These are phyloP conservation scores for Pneumocystis carinii DNA, from an alignment of 1,139 yeast genomes.

Conservation along the genomic window DNA sequence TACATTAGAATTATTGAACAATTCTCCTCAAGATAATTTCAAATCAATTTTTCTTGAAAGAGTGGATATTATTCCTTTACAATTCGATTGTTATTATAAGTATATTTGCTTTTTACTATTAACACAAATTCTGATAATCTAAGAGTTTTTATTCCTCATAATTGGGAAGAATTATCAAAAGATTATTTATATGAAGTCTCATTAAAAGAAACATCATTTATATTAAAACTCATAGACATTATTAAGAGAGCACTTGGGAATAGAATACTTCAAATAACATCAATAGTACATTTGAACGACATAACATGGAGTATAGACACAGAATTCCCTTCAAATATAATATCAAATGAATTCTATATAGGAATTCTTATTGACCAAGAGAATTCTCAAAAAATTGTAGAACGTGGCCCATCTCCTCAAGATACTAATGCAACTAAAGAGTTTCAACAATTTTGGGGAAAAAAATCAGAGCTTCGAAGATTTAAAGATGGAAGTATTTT, in stretches of 20 bases:
- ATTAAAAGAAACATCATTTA: background rate
- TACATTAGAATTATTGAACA: slow-evolving; percentile 55
- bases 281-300: slow-evolving; percentile 27
- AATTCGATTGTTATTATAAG: slow-evolving; percentile 8
- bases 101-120: background rate
- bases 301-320: slow-evolving; percentile 35
- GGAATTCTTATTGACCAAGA: slow-evolving; percentile 60
- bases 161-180: background rate
- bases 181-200: background rate
- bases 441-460: slow-evolving; percentile 84
- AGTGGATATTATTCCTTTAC: slow-evolving; percentile 33
- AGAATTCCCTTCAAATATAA: slow-evolving; percentile 28
- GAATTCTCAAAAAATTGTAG: slow-evolving; percentile 64
- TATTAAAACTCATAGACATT: background rate
- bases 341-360: slow-evolving; percentile 29
- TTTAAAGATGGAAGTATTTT: slow-evolving; percentile 74
- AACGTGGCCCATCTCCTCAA: slow-evolving; percentile 63
- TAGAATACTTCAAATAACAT: slow-evolving; percentile 29
- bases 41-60: slow-evolving; percentile 65
- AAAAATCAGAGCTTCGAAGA: slow-evolving; percentile 67
- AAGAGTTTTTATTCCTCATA: background rate
- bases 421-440: slow-evolving; percentile 41
- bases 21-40: slow-evolving; percentile 71
- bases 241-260: background rate
- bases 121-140: background rate